Conservation (phyloP, 2,329 filamentous ascomycete species). For the Westerdykella aurantiaca region DNA sequence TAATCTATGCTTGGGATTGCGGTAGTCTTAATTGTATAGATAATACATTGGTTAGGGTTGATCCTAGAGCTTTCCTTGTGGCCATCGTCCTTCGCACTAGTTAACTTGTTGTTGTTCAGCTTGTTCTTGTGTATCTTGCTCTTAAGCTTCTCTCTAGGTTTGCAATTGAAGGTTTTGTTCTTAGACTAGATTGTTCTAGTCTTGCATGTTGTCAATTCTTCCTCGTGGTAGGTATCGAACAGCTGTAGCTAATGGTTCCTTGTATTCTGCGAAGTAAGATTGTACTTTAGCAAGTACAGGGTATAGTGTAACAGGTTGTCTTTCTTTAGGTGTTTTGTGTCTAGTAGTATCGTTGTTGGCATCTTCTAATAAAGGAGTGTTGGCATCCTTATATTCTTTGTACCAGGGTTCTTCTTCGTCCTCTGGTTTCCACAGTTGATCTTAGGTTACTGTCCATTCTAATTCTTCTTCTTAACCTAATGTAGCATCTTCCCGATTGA, state of each 20-base stretch:
- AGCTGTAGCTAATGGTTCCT: not conserved
- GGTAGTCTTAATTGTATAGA: too few relatives aligned
- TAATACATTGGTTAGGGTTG: not conserved
- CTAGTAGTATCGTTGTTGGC: not conserved
- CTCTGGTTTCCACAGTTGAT: too few relatives aligned
- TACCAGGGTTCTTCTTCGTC: too few relatives aligned
- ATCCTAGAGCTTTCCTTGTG: not conserved
- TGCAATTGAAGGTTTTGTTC: too few relatives aligned
- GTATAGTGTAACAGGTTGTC: not conserved
- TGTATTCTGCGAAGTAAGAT: not conserved
- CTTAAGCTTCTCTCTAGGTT: not conserved
- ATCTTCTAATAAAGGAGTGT: not conserved
- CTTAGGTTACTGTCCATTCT: too few relatives aligned
- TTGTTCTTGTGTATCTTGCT: not conserved
- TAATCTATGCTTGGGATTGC: too few relatives aligned
- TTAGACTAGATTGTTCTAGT: too few relatives aligned
- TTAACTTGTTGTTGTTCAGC: not conserved
- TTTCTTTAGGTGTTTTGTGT: not conserved
- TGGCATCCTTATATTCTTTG: too few relatives aligned
- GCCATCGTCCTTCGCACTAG: not conserved
- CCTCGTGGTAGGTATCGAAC: not conserved
- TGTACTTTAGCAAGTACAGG: not conserved
- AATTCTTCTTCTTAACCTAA: too few relatives aligned
- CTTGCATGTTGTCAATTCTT: too few relatives aligned
- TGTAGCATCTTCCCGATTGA: too few relatives aligned